phyloP scores from a whole-genome alignment of 75 land plant genomes.

The Larix kaempferi region DNA sequence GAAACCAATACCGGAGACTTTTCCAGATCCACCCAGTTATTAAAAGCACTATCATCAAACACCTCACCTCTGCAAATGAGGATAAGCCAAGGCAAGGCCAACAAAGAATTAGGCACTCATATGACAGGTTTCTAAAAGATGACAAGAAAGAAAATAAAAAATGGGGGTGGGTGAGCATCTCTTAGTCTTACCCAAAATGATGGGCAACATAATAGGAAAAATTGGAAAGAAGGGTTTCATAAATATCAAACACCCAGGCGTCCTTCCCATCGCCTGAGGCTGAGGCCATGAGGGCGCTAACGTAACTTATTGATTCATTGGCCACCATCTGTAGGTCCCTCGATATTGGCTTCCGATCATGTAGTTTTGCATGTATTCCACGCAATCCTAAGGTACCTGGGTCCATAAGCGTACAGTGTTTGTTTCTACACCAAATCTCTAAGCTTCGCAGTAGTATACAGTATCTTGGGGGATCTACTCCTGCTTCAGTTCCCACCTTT shows the following conservation, averaged over 20 bases:
- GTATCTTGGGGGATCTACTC: background rate
- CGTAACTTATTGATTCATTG: conserved; percentile 26
- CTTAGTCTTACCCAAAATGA: conserved; percentile 37
- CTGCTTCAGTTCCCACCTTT: background rate
- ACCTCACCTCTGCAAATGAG: conserved; percentile 32
- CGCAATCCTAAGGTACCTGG: conserved; percentile 46
- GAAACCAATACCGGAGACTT: conserved; percentile 58
- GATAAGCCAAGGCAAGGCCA: background rate
- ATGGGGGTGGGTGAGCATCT: too few relatives aligned
- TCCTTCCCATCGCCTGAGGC: conserved; percentile 43
- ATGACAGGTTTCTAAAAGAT: background rate
- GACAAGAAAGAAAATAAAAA: background rate
- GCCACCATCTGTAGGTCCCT: conserved; percentile 47
- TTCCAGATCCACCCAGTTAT: conserved; percentile 55
- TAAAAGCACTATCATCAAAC: conserved; percentile 38
- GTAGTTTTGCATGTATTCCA: conserved; percentile 40
- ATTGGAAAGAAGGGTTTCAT: conserved; percentile 83
- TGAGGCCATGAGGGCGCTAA: conserved; percentile 9
- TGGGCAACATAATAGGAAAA: conserved; percentile 50
- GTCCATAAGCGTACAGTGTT: conserved; percentile 46
- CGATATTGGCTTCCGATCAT: conserved; percentile 43
- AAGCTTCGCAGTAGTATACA: conserved; percentile 9
- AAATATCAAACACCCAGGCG: conserved; percentile 81
- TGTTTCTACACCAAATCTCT: conserved; percentile 49
- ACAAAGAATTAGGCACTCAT: background rate